Conservation (phyloP, 2,329 filamentous ascomycete genomes). For the Curvularia lunata region DNA sequence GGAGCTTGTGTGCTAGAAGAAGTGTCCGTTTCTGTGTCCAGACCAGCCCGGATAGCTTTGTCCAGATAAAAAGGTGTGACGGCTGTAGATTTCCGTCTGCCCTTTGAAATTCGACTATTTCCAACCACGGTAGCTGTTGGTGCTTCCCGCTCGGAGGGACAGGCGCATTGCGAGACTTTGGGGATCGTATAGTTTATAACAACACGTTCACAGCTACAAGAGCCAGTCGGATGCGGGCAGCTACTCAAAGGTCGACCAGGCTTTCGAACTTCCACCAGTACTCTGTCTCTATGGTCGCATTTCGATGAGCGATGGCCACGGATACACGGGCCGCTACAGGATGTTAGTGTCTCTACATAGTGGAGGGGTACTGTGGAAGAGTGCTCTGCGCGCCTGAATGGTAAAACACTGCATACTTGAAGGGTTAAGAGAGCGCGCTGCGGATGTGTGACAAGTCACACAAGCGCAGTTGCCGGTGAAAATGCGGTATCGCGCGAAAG, state of each 20-base stretch:
- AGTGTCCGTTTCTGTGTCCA: constrained; percentile 41
- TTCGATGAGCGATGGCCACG: constrained; percentile 78
- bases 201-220: constrained; percentile 68
- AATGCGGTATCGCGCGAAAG: not conserved
- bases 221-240: constrained; percentile 70
- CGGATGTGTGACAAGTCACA: not conserved
- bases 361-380: constrained; percentile 4
- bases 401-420: not conserved
- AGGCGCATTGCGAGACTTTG: constrained; percentile 50
- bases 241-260: constrained; percentile 73
- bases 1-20: constrained; percentile 41
- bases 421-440: not conserved
- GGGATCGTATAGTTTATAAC: constrained; percentile 57
- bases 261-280: constrained; percentile 74
- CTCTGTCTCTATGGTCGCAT: constrained; percentile 72
- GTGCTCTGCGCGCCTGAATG: not conserved
- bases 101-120: constrained; percentile 44
- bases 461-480: not conserved
- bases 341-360: constrained; percentile 20
- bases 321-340: constrained; percentile 71
- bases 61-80: constrained; percentile 41
- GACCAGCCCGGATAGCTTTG: constrained; percentile 44
- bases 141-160: constrained; percentile 41
- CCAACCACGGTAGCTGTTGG: constrained; percentile 29
- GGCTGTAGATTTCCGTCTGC: constrained; percentile 38